These are phyloP conservation scores for Friedmanniomyces simplex DNA, from an alignment of 495 filamentous ascomycete genomes.

Conservation along the genomic window DNA sequence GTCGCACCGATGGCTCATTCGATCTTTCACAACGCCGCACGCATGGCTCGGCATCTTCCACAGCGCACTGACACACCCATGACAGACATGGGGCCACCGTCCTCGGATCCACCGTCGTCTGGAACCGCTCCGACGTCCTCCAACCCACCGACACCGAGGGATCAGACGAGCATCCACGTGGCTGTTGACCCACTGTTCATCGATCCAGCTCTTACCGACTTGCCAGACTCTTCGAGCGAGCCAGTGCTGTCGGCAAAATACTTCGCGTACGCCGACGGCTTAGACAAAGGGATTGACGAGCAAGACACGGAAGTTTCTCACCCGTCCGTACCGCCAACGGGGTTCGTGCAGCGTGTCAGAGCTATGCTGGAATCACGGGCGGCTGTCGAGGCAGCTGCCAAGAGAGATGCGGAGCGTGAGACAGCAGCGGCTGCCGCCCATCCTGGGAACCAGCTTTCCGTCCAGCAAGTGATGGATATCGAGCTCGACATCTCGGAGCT, in stretches of 20 bases:
- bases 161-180: slow-evolving; percentile 21
- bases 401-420: slow-evolving; percentile 9
- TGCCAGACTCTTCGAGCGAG: slow-evolving; percentile 20
- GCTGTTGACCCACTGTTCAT: slow-evolving; percentile 21
- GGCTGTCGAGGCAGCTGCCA: slow-evolving; percentile 16
- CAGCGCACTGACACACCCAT: slow-evolving; percentile 18
- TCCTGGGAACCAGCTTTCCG: neutral
- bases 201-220: slow-evolving; percentile 12
- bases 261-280: slow-evolving; percentile 17
- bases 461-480: neutral
- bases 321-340: slow-evolving; percentile 17
- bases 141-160: slow-evolving; percentile 26
- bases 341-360: slow-evolving; percentile 26
- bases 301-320: slow-evolving; percentile 11
- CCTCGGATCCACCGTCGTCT: slow-evolving; percentile 27
- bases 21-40: slow-evolving; percentile 23
- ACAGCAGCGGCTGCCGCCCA: neutral
- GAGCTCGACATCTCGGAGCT: slow-evolving; percentile 1
- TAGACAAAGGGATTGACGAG: slow-evolving; percentile 14
- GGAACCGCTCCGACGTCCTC: slow-evolving; percentile 19
- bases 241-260: slow-evolving; percentile 16
- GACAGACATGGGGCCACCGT: slow-evolving; percentile 24
- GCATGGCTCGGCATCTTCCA: slow-evolving; percentile 20
- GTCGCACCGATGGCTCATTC: slow-evolving; percentile 18
- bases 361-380: slow-evolving; percentile 24